Evolutionary conservation across 148 eudicot genomes (phyloP).

Genomic region (Spergularia bocconei): DNA sequence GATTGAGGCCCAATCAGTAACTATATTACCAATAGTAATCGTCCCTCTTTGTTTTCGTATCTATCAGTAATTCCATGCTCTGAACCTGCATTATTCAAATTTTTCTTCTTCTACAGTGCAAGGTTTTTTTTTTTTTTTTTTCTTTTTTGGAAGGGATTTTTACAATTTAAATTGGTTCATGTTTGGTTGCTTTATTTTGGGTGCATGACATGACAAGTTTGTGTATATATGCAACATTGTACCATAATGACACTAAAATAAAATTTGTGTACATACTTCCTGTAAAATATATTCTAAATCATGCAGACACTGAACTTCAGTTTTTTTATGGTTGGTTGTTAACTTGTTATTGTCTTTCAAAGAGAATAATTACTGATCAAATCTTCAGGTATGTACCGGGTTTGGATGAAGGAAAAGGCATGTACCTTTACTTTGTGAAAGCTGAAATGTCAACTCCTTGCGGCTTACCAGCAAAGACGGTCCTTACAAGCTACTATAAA

Average conservation of each 20-base stretch:
- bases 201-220: slow-evolving; percentile 6
- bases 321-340: no score
- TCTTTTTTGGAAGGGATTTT: no score
- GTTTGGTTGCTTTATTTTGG: not conserved
- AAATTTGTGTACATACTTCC: not conserved
- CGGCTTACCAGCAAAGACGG: slow-evolving; percentile 62
- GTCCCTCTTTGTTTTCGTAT: not conserved
- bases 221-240: not conserved
- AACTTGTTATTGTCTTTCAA: not conserved
- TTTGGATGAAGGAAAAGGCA: slow-evolving; percentile 64
- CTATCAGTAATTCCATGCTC: not conserved
- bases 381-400: slow-evolving; percentile 48
- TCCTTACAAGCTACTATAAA: slow-evolving; percentile 72
- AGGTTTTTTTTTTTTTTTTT: no score
- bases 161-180: slow-evolving; percentile 5
- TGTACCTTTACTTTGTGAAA: slow-evolving; percentile 68
- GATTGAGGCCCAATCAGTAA: no score
- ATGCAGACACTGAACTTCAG: no score
- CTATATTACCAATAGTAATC: not conserved
- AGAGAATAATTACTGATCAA: not conserved
- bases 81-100: not conserved
- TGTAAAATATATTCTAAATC: not conserved
- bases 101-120: not conserved
- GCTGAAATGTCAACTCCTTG: slow-evolving; percentile 72
- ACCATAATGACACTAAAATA: not conserved